phyloP scores from a whole-genome alignment of 2,329 filamentous ascomycete genomes.

The Trichoderma sp. region DNA sequence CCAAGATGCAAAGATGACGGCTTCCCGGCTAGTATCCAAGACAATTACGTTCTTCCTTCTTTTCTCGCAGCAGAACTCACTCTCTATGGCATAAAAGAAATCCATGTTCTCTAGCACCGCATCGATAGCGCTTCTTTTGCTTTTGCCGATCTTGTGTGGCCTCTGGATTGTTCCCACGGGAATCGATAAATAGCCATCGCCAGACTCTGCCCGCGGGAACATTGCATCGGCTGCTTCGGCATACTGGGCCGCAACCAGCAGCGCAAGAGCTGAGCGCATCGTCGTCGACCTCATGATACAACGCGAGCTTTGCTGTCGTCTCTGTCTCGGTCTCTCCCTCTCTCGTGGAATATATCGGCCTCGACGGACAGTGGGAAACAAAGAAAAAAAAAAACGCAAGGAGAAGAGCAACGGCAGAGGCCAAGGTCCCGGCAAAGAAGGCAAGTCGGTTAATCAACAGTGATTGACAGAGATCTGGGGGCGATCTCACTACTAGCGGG shows the following conservation, averaged over 20 bases:
- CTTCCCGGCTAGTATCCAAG: neutral
- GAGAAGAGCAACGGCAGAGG: neutral
- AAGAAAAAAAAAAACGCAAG: too few relatives aligned
- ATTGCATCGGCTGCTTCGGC: constrained; percentile 16
- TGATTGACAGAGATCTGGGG: neutral
- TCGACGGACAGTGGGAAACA: neutral
- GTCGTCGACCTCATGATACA: constrained; percentile 30
- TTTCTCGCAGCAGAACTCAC: constrained; percentile 35
- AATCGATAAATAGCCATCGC: constrained; percentile 45
- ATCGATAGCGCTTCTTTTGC: constrained; percentile 37
- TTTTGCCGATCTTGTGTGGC: constrained; percentile 34
- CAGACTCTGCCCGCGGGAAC: constrained; percentile 39
- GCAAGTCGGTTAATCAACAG: neutral
- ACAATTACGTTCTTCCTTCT: neutral
- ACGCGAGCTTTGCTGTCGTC: neutral
- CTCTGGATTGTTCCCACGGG: constrained; percentile 42
- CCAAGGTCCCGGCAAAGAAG: neutral
- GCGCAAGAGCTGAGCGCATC: constrained; percentile 27
- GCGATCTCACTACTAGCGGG: neutral
- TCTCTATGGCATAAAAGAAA: constrained; percentile 46
- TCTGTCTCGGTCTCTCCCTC: neutral
- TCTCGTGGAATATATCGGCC: neutral
- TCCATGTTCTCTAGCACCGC: constrained; percentile 43
- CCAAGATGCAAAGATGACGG: neutral
- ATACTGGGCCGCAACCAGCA: constrained; percentile 28